Percentiles rank a stretch among this genome's conserved stretches.
Evolutionary conservation across 257 asterid species (phyloP).

Genomic region (Nyctanthes arbortristis): DNA sequence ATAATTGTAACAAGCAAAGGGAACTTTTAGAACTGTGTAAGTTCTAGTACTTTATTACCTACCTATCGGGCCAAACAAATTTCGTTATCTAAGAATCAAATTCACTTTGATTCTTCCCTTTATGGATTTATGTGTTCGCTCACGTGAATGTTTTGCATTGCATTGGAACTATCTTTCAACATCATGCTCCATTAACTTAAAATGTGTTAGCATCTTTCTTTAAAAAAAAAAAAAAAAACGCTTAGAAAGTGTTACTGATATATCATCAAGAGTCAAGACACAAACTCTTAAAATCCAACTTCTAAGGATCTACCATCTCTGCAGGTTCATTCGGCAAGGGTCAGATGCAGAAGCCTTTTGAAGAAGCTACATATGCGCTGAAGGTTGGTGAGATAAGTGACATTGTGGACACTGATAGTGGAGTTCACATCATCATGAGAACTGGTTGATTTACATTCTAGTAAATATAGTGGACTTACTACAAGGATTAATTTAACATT

Average conservation of each 20-base stretch:
- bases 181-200: neutral
- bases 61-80: too few relatives aligned
- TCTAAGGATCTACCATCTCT: conserved; percentile 9
- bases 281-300: neutral
- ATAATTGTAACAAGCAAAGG: too few relatives aligned
- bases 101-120: too few relatives aligned
- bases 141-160: neutral
- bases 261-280: neutral
- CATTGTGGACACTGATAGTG: conserved; percentile 83
- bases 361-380: conserved; percentile 65
- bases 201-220: neutral
- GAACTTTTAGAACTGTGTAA: too few relatives aligned
- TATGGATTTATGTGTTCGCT: neutral
- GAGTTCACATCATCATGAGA: conserved; percentile 84
- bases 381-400: conserved; percentile 81
- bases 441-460: conserved; percentile 40
- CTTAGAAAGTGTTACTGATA: neutral
- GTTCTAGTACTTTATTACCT: too few relatives aligned
- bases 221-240: too few relatives aligned
- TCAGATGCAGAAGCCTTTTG: conserved; percentile 96
- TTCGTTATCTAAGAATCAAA: too few relatives aligned
- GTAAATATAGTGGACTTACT: neutral
- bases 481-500: conserved; percentile 7
- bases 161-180: neutral
- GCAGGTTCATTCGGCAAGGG: conserved; percentile 82